Evolutionary conservation across 768 basidiomycete genomes (phyloP).

Genomic region (Cystofilobasidium bisporidii): DNA sequence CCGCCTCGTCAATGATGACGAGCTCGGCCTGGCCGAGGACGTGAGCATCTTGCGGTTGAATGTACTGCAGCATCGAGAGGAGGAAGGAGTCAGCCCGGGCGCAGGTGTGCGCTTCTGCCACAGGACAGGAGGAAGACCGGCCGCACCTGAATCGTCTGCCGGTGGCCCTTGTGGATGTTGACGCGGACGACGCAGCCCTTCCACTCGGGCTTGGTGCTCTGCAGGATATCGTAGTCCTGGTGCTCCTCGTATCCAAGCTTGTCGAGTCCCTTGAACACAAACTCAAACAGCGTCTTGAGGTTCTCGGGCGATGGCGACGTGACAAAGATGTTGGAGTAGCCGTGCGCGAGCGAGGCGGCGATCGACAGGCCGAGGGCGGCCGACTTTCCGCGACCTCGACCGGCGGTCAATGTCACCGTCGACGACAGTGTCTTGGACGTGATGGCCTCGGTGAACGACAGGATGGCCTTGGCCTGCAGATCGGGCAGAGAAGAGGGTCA

Average conservation of each 20-base stretch:
- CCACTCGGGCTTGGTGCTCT: constrained; percentile 88
- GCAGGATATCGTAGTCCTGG: constrained; percentile 93
- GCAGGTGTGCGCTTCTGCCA: no score
- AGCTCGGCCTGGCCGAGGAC: constrained; percentile 96
- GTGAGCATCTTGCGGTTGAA: constrained; percentile 95
- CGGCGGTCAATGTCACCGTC: constrained; percentile 89
- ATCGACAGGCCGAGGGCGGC: constrained; percentile 93
- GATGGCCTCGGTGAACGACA: constrained; percentile 90
- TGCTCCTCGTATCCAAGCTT: constrained; percentile 93
- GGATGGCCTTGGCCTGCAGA: constrained; percentile 60
- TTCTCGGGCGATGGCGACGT: constrained; percentile 97
- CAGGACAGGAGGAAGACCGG: neutral
- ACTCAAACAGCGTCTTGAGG: constrained; percentile 93
- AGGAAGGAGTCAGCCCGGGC: neutral
- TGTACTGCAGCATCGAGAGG: constrained; percentile 56
- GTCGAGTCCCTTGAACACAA: constrained; percentile 94
- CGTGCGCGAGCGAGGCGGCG: constrained; percentile 81
- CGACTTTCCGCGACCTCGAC: constrained; percentile 90
- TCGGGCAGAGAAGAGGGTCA: neutral
- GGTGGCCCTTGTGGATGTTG: constrained; percentile 81
- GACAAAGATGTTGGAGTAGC: constrained; percentile 95
- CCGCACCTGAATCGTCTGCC: constrained; percentile 87
- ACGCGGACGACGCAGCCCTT: constrained; percentile 92
- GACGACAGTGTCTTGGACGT: constrained; percentile 86
- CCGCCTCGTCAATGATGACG: constrained; percentile 95